Evolutionary conservation across 164 flowering plant genomes (phyloP).

Genomic region (Malania oleifera): DNA sequence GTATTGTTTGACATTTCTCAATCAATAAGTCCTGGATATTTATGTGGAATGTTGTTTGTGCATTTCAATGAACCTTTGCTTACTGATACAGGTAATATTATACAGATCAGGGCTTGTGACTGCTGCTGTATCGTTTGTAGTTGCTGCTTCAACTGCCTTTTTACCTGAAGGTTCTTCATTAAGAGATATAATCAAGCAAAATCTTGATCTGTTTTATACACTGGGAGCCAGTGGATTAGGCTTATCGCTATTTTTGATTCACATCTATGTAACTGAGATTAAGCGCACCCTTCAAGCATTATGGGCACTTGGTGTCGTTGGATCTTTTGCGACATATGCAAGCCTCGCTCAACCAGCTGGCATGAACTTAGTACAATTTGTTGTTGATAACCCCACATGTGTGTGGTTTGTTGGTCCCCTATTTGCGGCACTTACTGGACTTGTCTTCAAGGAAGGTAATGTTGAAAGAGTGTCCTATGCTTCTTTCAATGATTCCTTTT

Average conservation of each 20-base stretch:
- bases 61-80: background rate
- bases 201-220: slow-evolving; percentile 47
- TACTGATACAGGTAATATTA: slow-evolving; percentile 53
- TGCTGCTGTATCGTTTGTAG: slow-evolving; percentile 70
- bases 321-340: slow-evolving; percentile 56
- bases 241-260: slow-evolving; percentile 73
- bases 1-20: too few species aligned
- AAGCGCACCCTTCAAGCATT: slow-evolving; percentile 90
- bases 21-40: background rate
- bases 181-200: slow-evolving; percentile 31
- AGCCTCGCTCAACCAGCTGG: slow-evolving; percentile 61
- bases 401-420: slow-evolving; percentile 95
- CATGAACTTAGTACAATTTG: slow-evolving; percentile 59
- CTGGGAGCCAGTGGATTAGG: slow-evolving; percentile 81
- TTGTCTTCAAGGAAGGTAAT: slow-evolving; percentile 96
- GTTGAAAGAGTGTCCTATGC: too few species aligned
- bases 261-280: slow-evolving; percentile 88
- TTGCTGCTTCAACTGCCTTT: slow-evolving; percentile 66
- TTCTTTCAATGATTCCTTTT: too few species aligned
- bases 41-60: background rate
- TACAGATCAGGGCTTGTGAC: slow-evolving; percentile 86
- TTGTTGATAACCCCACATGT: slow-evolving; percentile 54
- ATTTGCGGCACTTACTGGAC: slow-evolving; percentile 90
- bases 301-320: slow-evolving; percentile 74
- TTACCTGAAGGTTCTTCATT: slow-evolving; percentile 35